These are phyloP conservation scores for Tricholoma bakamatsutake DNA, from an alignment of 768 basidiomycete species.

Conservation along the genomic window DNA sequence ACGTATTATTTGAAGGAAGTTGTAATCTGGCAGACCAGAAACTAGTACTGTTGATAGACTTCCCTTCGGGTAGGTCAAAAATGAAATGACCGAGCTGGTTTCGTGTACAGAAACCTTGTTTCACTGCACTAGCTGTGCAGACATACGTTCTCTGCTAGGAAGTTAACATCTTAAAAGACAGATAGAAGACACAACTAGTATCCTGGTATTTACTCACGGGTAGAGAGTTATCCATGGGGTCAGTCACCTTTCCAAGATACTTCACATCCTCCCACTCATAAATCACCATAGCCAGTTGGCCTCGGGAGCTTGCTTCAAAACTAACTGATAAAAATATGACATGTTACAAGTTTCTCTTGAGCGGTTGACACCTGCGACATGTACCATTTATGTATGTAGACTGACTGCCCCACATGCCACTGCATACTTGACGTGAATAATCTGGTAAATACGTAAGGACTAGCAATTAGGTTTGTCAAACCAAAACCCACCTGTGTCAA, in stretches of 20 bases:
- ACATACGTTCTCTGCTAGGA: constrained; percentile 83
- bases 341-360: constrained; percentile 1
- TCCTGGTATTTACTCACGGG: constrained; percentile 47
- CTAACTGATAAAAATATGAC: constrained; percentile 42
- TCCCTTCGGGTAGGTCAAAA: constrained; percentile 61
- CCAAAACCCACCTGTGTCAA: constrained; percentile 48
- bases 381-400: constrained; percentile 82
- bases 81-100: constrained; percentile 88
- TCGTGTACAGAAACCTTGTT: constrained; percentile 60
- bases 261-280: constrained; percentile 92
- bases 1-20: constrained; percentile 35
- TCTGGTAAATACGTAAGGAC: constrained; percentile 31
- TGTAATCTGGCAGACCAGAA: constrained; percentile 84
- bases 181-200: background rate
- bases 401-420: constrained; percentile 86
- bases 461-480: constrained; percentile 6
- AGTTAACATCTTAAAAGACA: constrained; percentile 8
- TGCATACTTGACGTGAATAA: constrained; percentile 86
- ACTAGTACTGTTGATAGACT: constrained; percentile 61
- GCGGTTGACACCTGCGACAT: constrained; percentile 9
- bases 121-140: constrained; percentile 80
- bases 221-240: constrained; percentile 43
- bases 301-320: constrained; percentile 72
- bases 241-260: constrained; percentile 73
- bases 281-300: constrained; percentile 89